Evolutionary conservation across 345 rosid species (phyloP), one percentile per base, ranked within the genome.

Genomic region (Balakata baccata): DNA sequence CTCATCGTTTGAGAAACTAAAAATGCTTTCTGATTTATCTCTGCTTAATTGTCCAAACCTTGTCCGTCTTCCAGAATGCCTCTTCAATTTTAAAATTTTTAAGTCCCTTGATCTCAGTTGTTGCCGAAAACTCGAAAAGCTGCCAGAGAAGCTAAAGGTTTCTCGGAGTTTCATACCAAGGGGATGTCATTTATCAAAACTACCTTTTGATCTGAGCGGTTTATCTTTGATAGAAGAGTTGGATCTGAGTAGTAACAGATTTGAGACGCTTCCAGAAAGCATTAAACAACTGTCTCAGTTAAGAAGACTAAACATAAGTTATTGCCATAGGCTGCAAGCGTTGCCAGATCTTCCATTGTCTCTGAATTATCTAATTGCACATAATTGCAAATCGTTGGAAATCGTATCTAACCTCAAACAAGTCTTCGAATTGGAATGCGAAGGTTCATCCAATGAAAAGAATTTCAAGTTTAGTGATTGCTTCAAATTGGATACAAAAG

Each of bases 1-100:
- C 11, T 16, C 20, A 11, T 59, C 73, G 12, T 43, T 79, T 50
- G 76, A 56, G 29, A 17, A 41, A 23, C 34, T 71, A 2, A 37
- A 7, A 11, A 11, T 39, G 14, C 71, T 78, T 39, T 2, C 0
- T 5, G 5, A 0, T 0, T 47, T 78, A 46, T 0, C 0, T 11
- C 16, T 78, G 22, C 3, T 1, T 3, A 7, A 49, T 17, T 46
- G 70, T 22, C 20, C 20, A 23, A 49, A 61, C 8, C 67, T 70
- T 25, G 11, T 13, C 5, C 25, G 9, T 49, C 22, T 72, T 41
- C 45, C 61, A 57, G 11, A n/a, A n/a, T n/a, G n/a, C n/a, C 61
- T 57, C 61, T 20, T 11, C 13, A n/a, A n/a, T n/a, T n/a, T n/a
- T n/a, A n/a, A n/a, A n/a, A n/a, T n/a, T n/a, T n/a, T n/a, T n/a